Evolutionary conservation across 345 rosid species (phyloP), one percentile per base, ranked within the genome.

Genomic region (Arabidopsis thaliana): DNA sequence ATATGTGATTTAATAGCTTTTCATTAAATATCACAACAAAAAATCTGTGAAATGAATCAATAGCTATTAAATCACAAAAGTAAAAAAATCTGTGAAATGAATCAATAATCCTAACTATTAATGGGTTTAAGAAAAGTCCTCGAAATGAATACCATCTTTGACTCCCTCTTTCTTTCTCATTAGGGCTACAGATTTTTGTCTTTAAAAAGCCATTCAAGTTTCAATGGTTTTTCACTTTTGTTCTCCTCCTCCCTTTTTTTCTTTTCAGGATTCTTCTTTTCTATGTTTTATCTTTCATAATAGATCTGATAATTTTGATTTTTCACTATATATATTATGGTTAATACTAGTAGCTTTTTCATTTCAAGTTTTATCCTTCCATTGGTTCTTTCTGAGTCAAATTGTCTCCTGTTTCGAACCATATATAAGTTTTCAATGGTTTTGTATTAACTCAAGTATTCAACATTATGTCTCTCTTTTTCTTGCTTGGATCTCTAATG

Each of bases 141-240:
- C 71, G 11, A 51, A 5, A 67, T 13, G 48, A 44, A 23, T 36
- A 50, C 48, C 14, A 12, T 23, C 10, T 66, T 67, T 36, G 33
- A 5, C 36, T 59, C 28, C 4, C n/a, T 34, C 44, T 64, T 12
- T 30, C 16, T 10, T 6, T 38, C 16, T 25, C 50, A 38, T 6
- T 40, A 52, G 16, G 60, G 49, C 34, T 8, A 8, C 9, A 37
- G 40, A 20, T 32, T 46, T 32, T 32, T 11, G 57, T 48, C 44
- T 33, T 65, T 53, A 53, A 53, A 68, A 68, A 4, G 40, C 38
- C 51, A n/a, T 3, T n/a, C 61, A 22, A 66, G 58, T 22, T 25
- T 28, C 61, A 25, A 52, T 25, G 50, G 37, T 0, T 37, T 30
- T 57, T 41, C 53, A 16, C 72, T 16, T 28, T 16, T 28, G 13